phyloP scores from a whole-genome alignment of 495 filamentous ascomycete species.

The Apodospora peruviana region DNA sequence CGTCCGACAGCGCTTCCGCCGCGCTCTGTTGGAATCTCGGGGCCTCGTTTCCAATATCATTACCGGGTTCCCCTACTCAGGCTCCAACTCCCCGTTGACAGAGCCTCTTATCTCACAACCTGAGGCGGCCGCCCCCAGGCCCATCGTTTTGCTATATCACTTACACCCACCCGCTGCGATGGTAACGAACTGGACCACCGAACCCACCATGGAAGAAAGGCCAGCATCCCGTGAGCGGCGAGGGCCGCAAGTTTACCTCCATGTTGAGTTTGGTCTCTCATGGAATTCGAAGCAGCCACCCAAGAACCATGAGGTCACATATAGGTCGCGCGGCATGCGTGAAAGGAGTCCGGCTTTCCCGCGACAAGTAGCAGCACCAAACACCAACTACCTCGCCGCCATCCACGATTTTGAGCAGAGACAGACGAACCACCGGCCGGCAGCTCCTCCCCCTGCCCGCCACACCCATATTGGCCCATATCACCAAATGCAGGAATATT shows the following conservation, averaged over 20 bases:
- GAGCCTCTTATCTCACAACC: background rate
- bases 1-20: background rate
- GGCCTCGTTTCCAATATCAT: too few relatives aligned
- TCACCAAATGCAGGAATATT: constrained; percentile 28
- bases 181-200: constrained; percentile 14
- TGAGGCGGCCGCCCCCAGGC: background rate
- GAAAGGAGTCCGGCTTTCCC: constrained; percentile 33
- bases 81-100: background rate
- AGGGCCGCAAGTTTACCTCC: constrained; percentile 40
- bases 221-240: constrained; percentile 13
- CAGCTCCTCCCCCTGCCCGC: background rate
- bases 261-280: constrained; percentile 41
- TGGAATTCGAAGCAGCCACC: constrained; percentile 33
- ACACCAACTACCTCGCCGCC: constrained; percentile 35
- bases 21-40: too few relatives aligned
- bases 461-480: constrained; percentile 14
- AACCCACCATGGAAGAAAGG: constrained; percentile 24
- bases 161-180: background rate
- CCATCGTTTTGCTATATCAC: constrained; percentile 1
- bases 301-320: constrained; percentile 38
- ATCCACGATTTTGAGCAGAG: constrained; percentile 26
- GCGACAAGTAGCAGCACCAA: constrained; percentile 36
- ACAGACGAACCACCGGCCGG: constrained; percentile 9
- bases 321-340: constrained; percentile 34
- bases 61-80: background rate